A percentile compares a stretch with the other conserved stretches of the same genome.
phyloP scores from a whole-genome alignment of 2,329 filamentous ascomycete species.

The Hypomyces perniciosus region DNA sequence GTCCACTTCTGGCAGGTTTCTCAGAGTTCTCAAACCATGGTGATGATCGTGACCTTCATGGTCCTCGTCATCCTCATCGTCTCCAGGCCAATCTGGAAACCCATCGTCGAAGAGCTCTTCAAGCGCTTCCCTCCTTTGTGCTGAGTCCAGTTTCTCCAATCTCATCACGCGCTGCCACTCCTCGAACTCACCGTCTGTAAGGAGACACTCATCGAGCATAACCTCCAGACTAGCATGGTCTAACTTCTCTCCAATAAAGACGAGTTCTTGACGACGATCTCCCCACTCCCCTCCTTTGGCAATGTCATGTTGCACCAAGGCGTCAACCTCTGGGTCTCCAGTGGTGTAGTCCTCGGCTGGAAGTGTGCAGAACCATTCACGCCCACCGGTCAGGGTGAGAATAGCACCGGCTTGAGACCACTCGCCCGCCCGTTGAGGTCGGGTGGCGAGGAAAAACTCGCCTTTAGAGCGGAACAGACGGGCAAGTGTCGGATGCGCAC shows the following conservation, averaged over 20 bases:
- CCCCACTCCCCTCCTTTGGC: constrained; percentile 56
- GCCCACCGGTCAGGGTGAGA: constrained; percentile 52
- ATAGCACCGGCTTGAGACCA: constrained; percentile 62
- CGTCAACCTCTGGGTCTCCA: constrained; percentile 41
- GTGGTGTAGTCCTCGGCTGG: constrained; percentile 45
- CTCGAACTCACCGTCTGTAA: constrained; percentile 53
- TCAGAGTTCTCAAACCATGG: not conserved
- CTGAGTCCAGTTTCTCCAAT: constrained; percentile 27
- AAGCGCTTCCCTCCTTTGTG: constrained; percentile 40
- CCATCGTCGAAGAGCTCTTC: constrained; percentile 51
- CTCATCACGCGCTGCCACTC: constrained; percentile 49
- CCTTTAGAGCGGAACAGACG: constrained; percentile 59
- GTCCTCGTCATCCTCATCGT: constrained; percentile 33
- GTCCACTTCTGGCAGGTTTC: too few species aligned
- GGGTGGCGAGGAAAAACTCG: constrained; percentile 53
- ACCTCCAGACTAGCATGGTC: constrained; percentile 45
- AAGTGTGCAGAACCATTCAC: constrained; percentile 54
- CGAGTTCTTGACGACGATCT: constrained; percentile 64
- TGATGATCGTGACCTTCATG: constrained; percentile 23
- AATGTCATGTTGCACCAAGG: constrained; percentile 44
- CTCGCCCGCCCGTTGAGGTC: constrained; percentile 48
- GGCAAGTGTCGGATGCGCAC: constrained; percentile 44
- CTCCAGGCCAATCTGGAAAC: constrained; percentile 50
- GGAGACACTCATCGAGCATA: constrained; percentile 53
- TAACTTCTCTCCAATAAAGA: constrained; percentile 65